Conservation (phyloP, 176 grass and related monocot species). For the Aechmea fasciata region DNA sequence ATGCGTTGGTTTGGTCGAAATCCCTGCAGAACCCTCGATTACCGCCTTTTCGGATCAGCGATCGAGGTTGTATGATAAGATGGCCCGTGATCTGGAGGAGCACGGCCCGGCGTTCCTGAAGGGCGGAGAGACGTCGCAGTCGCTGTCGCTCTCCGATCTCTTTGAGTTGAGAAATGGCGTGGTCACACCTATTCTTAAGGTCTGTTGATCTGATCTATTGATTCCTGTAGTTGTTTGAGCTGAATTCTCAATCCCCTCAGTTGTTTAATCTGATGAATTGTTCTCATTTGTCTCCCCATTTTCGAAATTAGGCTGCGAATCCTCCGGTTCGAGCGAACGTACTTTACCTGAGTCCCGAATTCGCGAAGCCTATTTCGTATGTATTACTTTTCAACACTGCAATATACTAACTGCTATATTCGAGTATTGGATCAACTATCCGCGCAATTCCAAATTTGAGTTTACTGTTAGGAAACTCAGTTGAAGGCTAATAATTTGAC, state of each 20-base stretch:
- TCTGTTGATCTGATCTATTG: not conserved
- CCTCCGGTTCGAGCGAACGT: conserved; percentile 89
- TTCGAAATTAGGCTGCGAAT: conserved; percentile 33
- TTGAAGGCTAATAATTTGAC: not conserved
- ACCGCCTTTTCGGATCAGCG: conserved; percentile 38
- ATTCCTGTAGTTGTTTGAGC: not conserved
- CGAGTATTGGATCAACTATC: not conserved
- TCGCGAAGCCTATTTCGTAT: conserved; percentile 54
- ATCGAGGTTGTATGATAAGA: conserved; percentile 56
- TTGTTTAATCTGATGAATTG: not conserved
- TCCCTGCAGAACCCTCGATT: not conserved
- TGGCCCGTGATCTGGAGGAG: conserved; percentile 70
- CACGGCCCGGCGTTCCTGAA: conserved; percentile 59
- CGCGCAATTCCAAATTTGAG: not conserved
- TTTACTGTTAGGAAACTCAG: not conserved
- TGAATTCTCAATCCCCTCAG: not conserved
- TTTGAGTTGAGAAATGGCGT: conserved; percentile 48
- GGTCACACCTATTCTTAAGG: conserved; percentile 73
- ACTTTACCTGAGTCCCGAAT: conserved; percentile 51
- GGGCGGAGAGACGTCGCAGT: conserved; percentile 82
- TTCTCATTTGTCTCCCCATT: not conserved
- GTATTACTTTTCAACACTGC: conserved; percentile 19
- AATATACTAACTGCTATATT: not conserved
- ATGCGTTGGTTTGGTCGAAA: conserved; percentile 14
- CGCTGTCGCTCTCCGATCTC: conserved; percentile 71